phyloP scores from a whole-genome alignment of 192 early-diverging fungal species.

The Podila clonocystis region DNA sequence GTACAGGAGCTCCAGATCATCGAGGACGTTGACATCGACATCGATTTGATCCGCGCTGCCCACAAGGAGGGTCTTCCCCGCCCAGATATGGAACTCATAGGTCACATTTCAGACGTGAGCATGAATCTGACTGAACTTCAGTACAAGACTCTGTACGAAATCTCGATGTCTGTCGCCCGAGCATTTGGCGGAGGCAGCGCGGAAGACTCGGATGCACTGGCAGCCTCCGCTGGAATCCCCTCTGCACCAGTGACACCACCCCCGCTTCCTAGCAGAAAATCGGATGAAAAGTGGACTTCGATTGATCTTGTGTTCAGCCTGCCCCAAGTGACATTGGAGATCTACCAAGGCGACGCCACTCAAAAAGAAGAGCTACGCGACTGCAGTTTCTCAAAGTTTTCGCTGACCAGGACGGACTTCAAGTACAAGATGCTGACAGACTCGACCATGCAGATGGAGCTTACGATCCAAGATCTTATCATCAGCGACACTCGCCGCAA shows the following conservation, averaged over 20 bases:
- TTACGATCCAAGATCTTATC: constrained; percentile 74
- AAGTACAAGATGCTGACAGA: constrained; percentile 69
- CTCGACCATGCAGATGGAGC: constrained; percentile 72
- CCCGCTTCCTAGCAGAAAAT: constrained; percentile 4
- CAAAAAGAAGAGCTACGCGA: constrained; percentile 59
- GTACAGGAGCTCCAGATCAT: constrained; percentile 79
- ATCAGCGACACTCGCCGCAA: constrained; percentile 84
- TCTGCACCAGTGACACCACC: constrained; percentile 6
- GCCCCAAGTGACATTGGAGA: constrained; percentile 82
- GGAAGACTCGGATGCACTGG: constrained; percentile 21
- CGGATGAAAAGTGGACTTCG: constrained; percentile 39
- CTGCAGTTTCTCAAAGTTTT: constrained; percentile 62
- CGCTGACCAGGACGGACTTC: constrained; percentile 58
- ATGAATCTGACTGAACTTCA: constrained; percentile 85
- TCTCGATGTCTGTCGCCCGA: constrained; percentile 62
- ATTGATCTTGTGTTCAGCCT: constrained; percentile 70
- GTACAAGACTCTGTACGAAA: constrained; percentile 82
- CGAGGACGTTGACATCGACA: constrained; percentile 84
- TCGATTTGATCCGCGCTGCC: constrained; percentile 69
- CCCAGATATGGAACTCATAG: constrained; percentile 71
- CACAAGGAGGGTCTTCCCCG: constrained; percentile 62
- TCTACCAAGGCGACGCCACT: constrained; percentile 72
- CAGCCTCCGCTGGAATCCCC: constrained; percentile 30
- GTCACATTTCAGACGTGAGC: constrained; percentile 76
- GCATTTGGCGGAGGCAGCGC: constrained; percentile 51